Percentiles rank a stretch among this genome's conserved stretches.
Evolutionary conservation across 768 basidiomycete genomes (phyloP).

Genomic region (Butyriboletus loyo): DNA sequence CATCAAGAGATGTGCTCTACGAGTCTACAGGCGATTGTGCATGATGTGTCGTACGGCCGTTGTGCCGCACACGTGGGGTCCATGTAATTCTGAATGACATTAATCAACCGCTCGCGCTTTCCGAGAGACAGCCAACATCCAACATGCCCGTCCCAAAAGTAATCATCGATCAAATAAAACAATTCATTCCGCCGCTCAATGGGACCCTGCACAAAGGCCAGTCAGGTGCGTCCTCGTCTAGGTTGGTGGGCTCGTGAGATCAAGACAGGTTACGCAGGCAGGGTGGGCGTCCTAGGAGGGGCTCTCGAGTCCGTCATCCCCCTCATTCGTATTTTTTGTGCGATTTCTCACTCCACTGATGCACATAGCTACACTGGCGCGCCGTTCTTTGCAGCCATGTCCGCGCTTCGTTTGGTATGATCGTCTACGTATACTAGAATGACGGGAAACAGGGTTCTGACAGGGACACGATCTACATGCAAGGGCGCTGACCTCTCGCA

Average conservation of each 20-base stretch:
- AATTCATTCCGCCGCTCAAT: conserved; percentile 87
- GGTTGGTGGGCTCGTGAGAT: background rate
- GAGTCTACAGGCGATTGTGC: too few species aligned
- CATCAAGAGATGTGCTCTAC: too few species aligned
- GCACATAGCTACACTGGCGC: conserved; percentile 88
- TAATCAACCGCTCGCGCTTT: background rate
- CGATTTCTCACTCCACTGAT: background rate
- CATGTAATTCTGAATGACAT: background rate
- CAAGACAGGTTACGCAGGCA: conserved; percentile 43
- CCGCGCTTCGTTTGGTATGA: conserved; percentile 77
- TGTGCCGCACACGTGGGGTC: too few species aligned
- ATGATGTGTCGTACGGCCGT: too few species aligned
- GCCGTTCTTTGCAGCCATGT: conserved; percentile 92
- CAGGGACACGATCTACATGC: background rate
- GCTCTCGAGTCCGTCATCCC: conserved; percentile 72
- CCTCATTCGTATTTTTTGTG: background rate
- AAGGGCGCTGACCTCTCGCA: conserved; percentile 94
- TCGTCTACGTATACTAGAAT: background rate
- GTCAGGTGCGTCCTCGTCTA: conserved; percentile 53
- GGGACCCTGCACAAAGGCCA: conserved; percentile 92
- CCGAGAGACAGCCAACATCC: background rate
- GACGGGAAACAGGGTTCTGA: background rate
- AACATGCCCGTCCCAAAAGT: conserved; percentile 61
- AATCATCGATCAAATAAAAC: conserved; percentile 69
- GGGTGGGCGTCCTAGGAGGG: conserved; percentile 92